Evolutionary conservation across 1,284 basidiomycete genomes (phyloP).

Genomic region (Tausonia pullulans): DNA sequence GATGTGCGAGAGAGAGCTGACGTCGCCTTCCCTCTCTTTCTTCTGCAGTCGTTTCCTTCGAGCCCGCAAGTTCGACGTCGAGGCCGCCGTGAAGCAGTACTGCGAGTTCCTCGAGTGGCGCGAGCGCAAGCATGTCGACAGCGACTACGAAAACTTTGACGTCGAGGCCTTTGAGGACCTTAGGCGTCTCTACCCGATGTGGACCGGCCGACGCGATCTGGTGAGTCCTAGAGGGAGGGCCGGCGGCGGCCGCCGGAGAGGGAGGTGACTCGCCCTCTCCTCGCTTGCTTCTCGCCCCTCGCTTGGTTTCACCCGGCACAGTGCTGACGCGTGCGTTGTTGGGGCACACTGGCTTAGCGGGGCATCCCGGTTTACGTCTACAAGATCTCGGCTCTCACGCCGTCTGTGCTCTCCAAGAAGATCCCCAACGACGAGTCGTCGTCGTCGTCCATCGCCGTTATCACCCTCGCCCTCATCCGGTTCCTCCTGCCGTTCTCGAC

Average conservation of each 20-base stretch:
- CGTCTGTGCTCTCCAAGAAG: conserved; percentile 1
- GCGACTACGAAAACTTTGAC: conserved; percentile 9
- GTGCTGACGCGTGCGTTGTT: background rate
- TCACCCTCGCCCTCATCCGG: conserved; percentile 15
- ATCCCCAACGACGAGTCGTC: conserved; percentile 13
- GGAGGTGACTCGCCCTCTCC: too few relatives aligned
- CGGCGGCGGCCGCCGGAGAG: too few relatives aligned
- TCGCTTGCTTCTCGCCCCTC: too few relatives aligned
- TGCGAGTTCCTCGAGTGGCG: conserved; percentile 9
- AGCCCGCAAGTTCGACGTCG: conserved; percentile 17
- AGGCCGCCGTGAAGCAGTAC: conserved; percentile 15
- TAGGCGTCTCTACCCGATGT: conserved; percentile 14
- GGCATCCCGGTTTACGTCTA: conserved; percentile 11
- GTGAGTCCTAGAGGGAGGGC: background rate
- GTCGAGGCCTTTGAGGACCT: conserved; percentile 13
- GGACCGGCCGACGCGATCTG: conserved; percentile 9
- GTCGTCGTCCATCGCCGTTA: conserved; percentile 12
- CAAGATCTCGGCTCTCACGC: conserved; percentile 17
- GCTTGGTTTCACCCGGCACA: background rate
- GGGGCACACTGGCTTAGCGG: background rate
- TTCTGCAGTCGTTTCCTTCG: conserved; percentile 14
- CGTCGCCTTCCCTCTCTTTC: background rate
- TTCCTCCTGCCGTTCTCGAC: conserved; percentile 16
- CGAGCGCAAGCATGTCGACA: conserved; percentile 9
- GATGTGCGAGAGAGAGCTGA: background rate